Percentiles rank a stretch among this genome's conserved stretches.
Conservation (phyloP, 2,329 filamentous ascomycete species). For the Botrytis squamosa region DNA sequence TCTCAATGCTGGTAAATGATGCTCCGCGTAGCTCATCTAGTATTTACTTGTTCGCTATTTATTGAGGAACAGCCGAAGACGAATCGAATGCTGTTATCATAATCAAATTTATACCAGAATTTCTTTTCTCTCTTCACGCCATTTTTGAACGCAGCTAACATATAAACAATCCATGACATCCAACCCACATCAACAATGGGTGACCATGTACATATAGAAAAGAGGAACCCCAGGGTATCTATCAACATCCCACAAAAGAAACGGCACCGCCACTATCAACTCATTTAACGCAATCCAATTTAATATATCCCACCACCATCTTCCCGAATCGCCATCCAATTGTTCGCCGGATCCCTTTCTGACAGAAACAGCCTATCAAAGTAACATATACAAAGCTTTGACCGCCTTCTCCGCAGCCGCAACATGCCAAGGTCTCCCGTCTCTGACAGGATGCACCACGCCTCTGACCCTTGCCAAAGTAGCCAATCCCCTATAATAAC, state of each 20-base stretch:
- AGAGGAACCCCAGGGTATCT: slow-evolving; percentile 15
- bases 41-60: not conserved
- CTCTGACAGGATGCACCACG: slow-evolving; percentile 56
- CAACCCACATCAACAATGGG: not conserved
- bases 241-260: slow-evolving; percentile 17
- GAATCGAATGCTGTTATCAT: not conserved
- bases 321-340: not conserved
- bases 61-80: not conserved
- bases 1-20: not conserved
- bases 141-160: not conserved
- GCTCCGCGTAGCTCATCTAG: not conserved
- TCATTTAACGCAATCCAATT: slow-evolving; percentile 1
- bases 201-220: slow-evolving; percentile 8
- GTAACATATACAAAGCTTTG: slow-evolving; percentile 61
- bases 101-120: not conserved
- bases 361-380: slow-evolving; percentile 44
- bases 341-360: not conserved
- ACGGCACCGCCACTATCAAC: not conserved
- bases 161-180: not conserved
- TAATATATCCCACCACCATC: not conserved
- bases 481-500: slow-evolving; percentile 65
- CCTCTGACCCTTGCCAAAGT: slow-evolving; percentile 67
- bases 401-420: slow-evolving; percentile 69
- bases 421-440: slow-evolving; percentile 76
- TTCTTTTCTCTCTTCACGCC: not conserved